Evolutionary conservation across 139 green algal species (phyloP).

Genomic region (Pleodorina starrii): DNA sequence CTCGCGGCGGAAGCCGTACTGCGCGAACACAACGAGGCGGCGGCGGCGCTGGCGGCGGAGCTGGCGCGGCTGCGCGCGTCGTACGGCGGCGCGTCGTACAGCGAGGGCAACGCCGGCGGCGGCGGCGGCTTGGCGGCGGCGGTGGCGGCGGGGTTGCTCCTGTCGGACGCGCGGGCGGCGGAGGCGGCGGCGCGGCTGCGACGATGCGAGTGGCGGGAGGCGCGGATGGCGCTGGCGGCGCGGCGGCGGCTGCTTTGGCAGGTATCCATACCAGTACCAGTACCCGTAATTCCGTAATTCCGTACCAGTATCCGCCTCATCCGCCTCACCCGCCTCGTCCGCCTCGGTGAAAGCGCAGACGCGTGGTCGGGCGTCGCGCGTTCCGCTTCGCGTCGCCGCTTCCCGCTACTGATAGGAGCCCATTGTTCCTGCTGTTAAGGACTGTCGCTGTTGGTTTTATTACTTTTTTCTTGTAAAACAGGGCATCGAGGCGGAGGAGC

Average conservation of each 20-base stretch:
- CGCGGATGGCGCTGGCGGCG: conserved; percentile 44
- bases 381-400: too few relatives aligned
- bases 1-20: conserved; percentile 16
- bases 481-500: conserved; percentile 43
- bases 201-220: conserved; percentile 49
- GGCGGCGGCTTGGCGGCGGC: neutral
- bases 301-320: neutral
- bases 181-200: conserved; percentile 31
- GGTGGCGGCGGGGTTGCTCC: neutral
- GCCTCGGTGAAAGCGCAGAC: too few relatives aligned
- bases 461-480: too few relatives aligned
- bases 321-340: neutral
- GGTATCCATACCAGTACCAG: too few relatives aligned
- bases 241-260: conserved; percentile 46
- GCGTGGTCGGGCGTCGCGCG: too few relatives aligned
- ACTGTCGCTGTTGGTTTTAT: too few relatives aligned
- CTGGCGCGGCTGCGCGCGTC: conserved; percentile 5
- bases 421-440: too few relatives aligned
- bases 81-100: conserved; percentile 24
- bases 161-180: conserved; percentile 10
- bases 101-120: neutral
- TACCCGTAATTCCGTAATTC: too few relatives aligned
- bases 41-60: conserved; percentile 42
- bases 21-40: conserved; percentile 47
- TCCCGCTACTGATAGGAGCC: too few relatives aligned